Conservation (phyloP, 177 flowering plant species). For the Tripterygium wilfordii region DNA sequence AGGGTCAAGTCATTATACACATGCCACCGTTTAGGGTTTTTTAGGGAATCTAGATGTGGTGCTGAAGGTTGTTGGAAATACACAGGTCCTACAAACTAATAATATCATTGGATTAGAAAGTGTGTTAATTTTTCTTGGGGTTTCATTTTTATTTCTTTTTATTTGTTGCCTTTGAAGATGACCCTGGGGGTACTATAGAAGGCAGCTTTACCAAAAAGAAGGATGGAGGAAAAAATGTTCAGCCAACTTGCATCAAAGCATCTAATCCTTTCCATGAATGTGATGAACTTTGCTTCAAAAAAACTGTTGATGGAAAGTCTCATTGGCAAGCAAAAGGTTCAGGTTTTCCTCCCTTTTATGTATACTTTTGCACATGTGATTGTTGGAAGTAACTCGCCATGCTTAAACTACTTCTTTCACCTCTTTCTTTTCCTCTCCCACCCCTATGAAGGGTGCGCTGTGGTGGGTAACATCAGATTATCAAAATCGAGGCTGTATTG, state of each 20-base stretch:
- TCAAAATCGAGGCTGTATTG: too few relatives aligned
- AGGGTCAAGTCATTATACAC: too few relatives aligned
- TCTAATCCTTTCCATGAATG: conserved; percentile 66
- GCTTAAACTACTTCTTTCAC: neutral
- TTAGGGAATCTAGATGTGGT: too few relatives aligned
- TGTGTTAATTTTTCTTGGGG: neutral
- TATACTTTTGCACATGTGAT: neutral
- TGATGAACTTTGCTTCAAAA: conserved; percentile 44
- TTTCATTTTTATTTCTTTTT: conserved; percentile 1
- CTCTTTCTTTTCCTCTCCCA: neutral
- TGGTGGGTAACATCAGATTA: neutral
- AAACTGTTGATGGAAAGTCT: conserved; percentile 33
- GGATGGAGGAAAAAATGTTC: conserved; percentile 29
- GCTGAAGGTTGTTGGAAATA: too few relatives aligned
- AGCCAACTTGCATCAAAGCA: conserved; percentile 52
- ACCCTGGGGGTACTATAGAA: conserved; percentile 2
- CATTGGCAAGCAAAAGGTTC: conserved; percentile 12
- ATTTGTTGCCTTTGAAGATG: too few relatives aligned
- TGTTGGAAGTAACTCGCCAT: neutral
- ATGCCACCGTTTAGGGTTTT: too few relatives aligned
- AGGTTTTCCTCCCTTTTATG: conserved; percentile 19
- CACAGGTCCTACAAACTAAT: too few relatives aligned
- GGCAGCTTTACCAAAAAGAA: conserved; percentile 6
- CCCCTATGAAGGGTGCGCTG: neutral
- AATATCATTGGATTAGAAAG: too few relatives aligned